Evolutionary conservation across 805 yeast genomes (phyloP).

Genomic region (Metschnikowia chrysomelidarum): DNA sequence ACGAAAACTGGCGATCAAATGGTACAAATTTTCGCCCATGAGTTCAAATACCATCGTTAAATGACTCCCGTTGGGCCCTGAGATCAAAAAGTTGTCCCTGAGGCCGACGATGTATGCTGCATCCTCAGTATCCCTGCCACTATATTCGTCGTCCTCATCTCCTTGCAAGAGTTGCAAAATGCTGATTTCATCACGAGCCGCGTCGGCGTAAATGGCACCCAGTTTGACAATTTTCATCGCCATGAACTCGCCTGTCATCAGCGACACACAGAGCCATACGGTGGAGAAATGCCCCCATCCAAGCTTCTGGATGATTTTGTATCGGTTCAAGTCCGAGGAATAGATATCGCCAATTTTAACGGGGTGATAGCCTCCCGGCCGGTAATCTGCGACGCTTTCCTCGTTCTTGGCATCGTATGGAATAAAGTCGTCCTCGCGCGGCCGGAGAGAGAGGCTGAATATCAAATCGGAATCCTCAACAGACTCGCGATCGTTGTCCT

Average conservation of each 20-base stretch:
- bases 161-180: constrained; percentile 75
- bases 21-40: constrained; percentile 87
- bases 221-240: constrained; percentile 94
- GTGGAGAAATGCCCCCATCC: constrained; percentile 99
- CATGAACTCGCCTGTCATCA: constrained; percentile 90
- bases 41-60: constrained; percentile 98
- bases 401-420: constrained; percentile 47
- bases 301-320: constrained; percentile 78
- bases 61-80: constrained; percentile 90
- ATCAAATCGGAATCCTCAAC: constrained; percentile 7
- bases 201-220: constrained; percentile 86
- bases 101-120: constrained; percentile 66
- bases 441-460: constrained; percentile 1
- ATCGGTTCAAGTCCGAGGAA: constrained; percentile 58
- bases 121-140: not conserved
- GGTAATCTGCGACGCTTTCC: constrained; percentile 83
- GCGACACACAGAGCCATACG: constrained; percentile 32
- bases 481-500: constrained; percentile 15
- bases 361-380: constrained; percentile 95
- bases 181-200: constrained; percentile 90
- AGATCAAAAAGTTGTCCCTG: constrained; percentile 79
- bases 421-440: constrained; percentile 11
- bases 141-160: constrained; percentile 7
- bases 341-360: constrained; percentile 84
- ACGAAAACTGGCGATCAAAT: constrained; percentile 78